These are phyloP conservation scores for Alternaria solani DNA, from an alignment of 2,329 filamentous ascomycete species.

Conservation along the genomic window DNA sequence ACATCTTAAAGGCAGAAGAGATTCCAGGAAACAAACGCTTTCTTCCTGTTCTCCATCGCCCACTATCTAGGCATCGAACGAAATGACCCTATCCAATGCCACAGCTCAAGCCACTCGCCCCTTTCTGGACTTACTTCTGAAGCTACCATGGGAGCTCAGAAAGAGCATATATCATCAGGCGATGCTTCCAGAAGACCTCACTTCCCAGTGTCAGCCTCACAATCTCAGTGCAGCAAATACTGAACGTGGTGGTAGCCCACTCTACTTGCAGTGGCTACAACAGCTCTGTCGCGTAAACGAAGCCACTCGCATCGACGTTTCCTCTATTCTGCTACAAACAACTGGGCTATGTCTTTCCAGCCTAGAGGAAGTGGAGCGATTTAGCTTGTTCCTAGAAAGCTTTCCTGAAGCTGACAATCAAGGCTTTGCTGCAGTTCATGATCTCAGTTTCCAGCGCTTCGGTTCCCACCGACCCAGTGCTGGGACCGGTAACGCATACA, in stretches of 20 bases:
- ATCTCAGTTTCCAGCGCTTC: conserved; percentile 14
- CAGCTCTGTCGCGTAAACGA: conserved; percentile 13
- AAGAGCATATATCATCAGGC: conserved; percentile 6
- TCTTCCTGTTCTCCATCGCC: not conserved
- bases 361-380: not conserved
- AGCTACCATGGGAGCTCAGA: conserved; percentile 12
- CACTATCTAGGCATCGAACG: not conserved
- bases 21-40: not conserved
- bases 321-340: conserved; percentile 6
- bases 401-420: not conserved
- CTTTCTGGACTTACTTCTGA: conserved; percentile 7
- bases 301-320: conserved; percentile 12
- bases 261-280: conserved; percentile 10
- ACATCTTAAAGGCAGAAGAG: not conserved
- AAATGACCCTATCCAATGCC: not conserved
- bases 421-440: conserved; percentile 6
- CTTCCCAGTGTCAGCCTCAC: not conserved
- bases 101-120: not conserved
- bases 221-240: conserved; percentile 5
- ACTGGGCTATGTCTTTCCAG: conserved; percentile 8
- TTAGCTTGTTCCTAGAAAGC: conserved; percentile 5
- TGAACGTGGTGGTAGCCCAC: not conserved
- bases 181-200: not conserved
- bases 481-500: not conserved
- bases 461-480: not conserved